phyloP scores from a whole-genome alignment of 140 eudicot genomes.

The Stevia rebaudiana region DNA sequence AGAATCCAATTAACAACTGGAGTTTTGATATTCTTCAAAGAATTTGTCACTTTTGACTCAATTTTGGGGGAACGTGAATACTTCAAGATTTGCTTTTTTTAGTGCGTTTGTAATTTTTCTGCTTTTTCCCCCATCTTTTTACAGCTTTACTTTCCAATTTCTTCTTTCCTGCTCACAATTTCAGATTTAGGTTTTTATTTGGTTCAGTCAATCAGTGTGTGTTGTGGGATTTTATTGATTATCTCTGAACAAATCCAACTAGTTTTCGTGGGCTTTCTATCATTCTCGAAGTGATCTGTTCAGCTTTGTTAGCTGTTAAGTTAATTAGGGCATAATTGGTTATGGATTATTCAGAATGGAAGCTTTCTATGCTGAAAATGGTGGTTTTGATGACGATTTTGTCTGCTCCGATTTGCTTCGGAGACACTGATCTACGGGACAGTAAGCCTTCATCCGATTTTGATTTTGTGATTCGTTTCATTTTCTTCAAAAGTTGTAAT shows the following conservation, averaged over 20 bases:
- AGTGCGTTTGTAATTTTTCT: conserved; percentile 14
- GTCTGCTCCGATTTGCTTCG: conserved; percentile 35
- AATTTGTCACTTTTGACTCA: conserved; percentile 19
- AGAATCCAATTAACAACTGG: conserved; percentile 8
- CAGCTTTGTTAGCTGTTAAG: background rate
- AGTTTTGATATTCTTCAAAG: background rate
- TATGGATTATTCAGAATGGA: conserved; percentile 45
- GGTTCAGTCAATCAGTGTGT: background rate
- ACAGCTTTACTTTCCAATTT: conserved; percentile 17
- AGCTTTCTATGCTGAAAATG: conserved; percentile 17
- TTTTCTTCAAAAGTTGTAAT: background rate
- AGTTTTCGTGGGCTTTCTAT: background rate
- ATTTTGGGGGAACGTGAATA: conserved; percentile 14
- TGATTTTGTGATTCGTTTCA: background rate
- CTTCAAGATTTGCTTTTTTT: conserved; percentile 26
- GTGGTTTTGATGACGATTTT: conserved; percentile 35
- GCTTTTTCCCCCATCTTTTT: conserved; percentile 11
- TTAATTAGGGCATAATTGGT: background rate
- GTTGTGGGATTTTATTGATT: background rate
- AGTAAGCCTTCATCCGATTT: conserved; percentile 33
- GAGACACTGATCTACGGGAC: conserved; percentile 69
- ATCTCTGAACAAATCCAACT: background rate
- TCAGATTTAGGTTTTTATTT: background rate
- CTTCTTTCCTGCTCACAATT: background rate
- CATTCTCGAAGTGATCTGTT: background rate